Conservation (phyloP, 805 yeast species). For the Zygoascus ofunaensis region DNA sequence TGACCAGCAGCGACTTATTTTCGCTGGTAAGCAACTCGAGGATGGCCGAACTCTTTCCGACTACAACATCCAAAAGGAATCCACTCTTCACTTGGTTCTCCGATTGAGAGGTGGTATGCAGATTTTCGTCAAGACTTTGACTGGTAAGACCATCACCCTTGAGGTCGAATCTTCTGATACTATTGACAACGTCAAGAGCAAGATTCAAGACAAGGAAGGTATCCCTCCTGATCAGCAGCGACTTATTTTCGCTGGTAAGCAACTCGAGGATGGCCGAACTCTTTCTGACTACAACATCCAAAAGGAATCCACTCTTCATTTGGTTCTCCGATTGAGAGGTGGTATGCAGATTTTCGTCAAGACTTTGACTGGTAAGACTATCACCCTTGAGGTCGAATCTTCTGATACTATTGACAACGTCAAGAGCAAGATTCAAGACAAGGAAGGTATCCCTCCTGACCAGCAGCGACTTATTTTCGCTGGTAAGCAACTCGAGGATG, state of each 20-base stretch:
- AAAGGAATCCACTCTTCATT: slow-evolving; percentile 77
- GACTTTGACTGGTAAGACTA: slow-evolving; percentile 84
- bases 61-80: no score
- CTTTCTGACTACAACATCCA: slow-evolving; percentile 85
- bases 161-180: slow-evolving; percentile 93
- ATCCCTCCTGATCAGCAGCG: slow-evolving; percentile 96
- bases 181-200: slow-evolving; percentile 88
- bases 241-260: slow-evolving; percentile 93
- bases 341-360: slow-evolving; percentile 90
- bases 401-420: slow-evolving; percentile 93
- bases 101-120: slow-evolving; percentile 94
- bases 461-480: slow-evolving; percentile 92
- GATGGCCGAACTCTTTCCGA: slow-evolving; percentile 92
- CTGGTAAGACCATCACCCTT: slow-evolving; percentile 83
- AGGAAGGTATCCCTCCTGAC: slow-evolving; percentile 95
- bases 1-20: slow-evolving; percentile 90
- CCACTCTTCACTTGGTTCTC: slow-evolving; percentile 73
- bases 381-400: slow-evolving; percentile 83
- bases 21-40: slow-evolving; percentile 94
- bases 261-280: slow-evolving; percentile 91
- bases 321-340: slow-evolving; percentile 83
- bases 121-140: slow-evolving; percentile 80
- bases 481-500: slow-evolving; percentile 93
- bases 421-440: slow-evolving; percentile 89
- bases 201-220: slow-evolving; percentile 94